phyloP scores from a whole-genome alignment of 176 grass and related monocot species.

The Pharus latifolius region DNA sequence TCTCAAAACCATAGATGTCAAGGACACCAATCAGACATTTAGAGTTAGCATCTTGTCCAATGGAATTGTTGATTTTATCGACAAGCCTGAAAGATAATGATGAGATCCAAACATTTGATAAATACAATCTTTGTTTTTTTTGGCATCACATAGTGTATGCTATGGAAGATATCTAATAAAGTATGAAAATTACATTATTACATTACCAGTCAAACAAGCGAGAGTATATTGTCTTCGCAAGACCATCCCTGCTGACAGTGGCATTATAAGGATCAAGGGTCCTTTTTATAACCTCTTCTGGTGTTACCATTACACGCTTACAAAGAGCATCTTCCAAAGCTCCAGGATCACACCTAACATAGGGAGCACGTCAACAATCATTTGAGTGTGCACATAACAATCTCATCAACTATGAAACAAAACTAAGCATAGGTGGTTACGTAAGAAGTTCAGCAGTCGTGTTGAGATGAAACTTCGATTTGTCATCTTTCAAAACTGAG shows the following conservation, averaged over 20 bases:
- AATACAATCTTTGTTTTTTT: neutral
- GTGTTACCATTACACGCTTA: conserved; percentile 96
- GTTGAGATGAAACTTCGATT: conserved; percentile 95
- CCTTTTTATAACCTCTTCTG: conserved; percentile 98
- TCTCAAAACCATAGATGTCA: conserved; percentile 99
- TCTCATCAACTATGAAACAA: conserved; percentile 9
- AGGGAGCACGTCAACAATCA: conserved; percentile 16
- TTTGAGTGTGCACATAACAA: conserved; percentile 1
- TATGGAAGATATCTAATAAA: conserved; percentile 16
- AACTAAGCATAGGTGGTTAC: conserved; percentile 38
- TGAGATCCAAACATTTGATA: neutral
- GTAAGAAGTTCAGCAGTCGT: conserved; percentile 94
- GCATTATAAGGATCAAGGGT: conserved; percentile 89
- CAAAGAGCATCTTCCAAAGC: conserved; percentile 88
- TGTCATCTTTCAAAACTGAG: conserved; percentile 91
- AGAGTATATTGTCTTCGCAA: conserved; percentile 97
- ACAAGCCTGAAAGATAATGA: conserved; percentile 61
- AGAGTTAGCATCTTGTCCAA: conserved; percentile 85
- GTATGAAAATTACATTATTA: conserved; percentile 7
- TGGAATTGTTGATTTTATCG: conserved; percentile 95
- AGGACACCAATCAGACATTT: conserved; percentile 95
- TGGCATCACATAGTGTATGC: neutral
- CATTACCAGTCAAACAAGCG: conserved; percentile 99
- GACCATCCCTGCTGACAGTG: conserved; percentile 90
- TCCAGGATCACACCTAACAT: conserved; percentile 78